Evolutionary conservation across 1,139 yeast genomes (phyloP).

Genomic region (Kurtzmaniella quercitrusa): DNA sequence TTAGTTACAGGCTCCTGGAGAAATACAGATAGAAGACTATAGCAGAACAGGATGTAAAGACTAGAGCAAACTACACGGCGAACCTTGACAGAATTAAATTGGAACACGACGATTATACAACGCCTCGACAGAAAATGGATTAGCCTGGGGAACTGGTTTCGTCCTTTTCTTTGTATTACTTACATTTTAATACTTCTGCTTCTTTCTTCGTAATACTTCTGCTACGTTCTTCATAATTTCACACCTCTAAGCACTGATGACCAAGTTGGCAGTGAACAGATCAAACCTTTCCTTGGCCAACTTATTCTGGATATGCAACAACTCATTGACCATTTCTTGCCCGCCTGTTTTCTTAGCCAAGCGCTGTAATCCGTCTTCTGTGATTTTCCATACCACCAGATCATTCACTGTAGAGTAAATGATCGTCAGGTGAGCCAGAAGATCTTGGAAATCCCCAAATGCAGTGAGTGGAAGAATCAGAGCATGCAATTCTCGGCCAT

Average conservation of each 20-base stretch:
- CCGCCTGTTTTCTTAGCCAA: slow-evolving; percentile 43
- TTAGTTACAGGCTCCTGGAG: too few species aligned
- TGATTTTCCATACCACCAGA: slow-evolving; percentile 70
- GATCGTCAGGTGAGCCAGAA: slow-evolving; percentile 35
- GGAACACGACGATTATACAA: too few species aligned
- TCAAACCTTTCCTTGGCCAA: slow-evolving; percentile 72
- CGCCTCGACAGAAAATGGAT: too few species aligned
- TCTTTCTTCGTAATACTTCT: too few species aligned
- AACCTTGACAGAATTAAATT: too few species aligned
- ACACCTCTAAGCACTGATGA: slow-evolving; percentile 43
- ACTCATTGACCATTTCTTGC: slow-evolving; percentile 59
- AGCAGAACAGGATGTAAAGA: too few species aligned
- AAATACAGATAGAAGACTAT: too few species aligned
- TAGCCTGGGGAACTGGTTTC: too few species aligned
- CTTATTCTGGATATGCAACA: slow-evolving; percentile 60
- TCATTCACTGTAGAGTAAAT: slow-evolving; percentile 49
- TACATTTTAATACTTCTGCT: too few species aligned
- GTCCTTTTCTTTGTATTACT: too few species aligned
- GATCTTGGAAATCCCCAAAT: slow-evolving; percentile 64
- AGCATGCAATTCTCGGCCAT: slow-evolving; percentile 61
- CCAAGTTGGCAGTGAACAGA: slow-evolving; percentile 63
- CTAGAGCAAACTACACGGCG: too few species aligned
- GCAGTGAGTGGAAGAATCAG: slow-evolving; percentile 86
- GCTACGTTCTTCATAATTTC: too few species aligned
- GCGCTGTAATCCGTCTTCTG: slow-evolving; percentile 39